phyloP scores from a whole-genome alignment of 2,329 filamentous ascomycete genomes.

The Aspergillus versicolor region DNA sequence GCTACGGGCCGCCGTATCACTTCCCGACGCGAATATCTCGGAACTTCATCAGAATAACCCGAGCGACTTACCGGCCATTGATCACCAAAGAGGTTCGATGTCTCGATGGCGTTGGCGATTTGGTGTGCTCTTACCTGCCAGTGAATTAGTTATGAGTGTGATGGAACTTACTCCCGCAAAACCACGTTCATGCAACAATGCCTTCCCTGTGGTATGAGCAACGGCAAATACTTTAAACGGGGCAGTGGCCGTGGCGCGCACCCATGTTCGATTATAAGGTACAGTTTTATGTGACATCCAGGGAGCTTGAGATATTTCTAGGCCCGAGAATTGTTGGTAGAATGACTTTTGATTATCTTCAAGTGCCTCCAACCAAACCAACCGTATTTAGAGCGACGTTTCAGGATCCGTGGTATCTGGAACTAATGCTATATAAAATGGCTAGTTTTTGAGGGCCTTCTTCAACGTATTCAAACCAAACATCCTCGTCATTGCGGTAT shows the following conservation, averaged over 20 bases:
- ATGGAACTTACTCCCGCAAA: neutral
- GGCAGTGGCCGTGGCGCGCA: neutral
- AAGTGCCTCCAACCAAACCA: neutral
- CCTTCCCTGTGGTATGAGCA: neutral
- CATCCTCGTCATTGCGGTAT: slow-evolving; percentile 49
- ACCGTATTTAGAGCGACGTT: neutral
- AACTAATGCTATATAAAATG: neutral
- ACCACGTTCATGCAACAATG: neutral
- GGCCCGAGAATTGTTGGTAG: neutral
- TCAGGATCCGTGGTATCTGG: neutral
- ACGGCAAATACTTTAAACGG: slow-evolving; percentile 23
- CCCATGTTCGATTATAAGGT: neutral
- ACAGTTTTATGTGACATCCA: neutral
- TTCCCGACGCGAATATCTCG: slow-evolving; percentile 33
- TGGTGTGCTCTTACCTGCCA: neutral
- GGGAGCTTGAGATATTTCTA: neutral
- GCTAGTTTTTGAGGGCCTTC: slow-evolving; percentile 17
- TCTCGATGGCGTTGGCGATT: neutral
- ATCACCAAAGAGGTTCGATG: neutral
- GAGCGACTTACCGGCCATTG: neutral
- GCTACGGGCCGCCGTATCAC: slow-evolving; percentile 13
- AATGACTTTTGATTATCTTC: neutral
- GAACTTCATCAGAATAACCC: slow-evolving; percentile 16
- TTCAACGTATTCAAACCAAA: slow-evolving; percentile 53
- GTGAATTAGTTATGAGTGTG: neutral